Evolutionary conservation across 192 early-diverging fungal genomes (phyloP), one percentile per base, ranked within the genome.

Genomic region (Diversispora eburnea): DNA sequence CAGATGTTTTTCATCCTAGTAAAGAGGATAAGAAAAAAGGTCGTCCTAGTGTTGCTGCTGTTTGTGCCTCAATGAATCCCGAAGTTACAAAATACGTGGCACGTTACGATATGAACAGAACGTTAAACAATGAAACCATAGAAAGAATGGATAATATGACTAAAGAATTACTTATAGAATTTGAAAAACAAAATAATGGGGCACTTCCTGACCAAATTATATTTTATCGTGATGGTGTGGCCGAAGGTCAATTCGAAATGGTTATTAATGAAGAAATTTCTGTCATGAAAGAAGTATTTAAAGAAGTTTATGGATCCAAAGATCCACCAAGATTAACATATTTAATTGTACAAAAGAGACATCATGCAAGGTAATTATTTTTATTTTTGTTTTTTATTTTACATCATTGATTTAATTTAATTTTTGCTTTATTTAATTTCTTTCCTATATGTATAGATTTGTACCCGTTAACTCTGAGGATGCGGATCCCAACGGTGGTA

Each of bases 1-100:
- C 92, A 19, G 95, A 98, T 83, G 91, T 98, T 19, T 93, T 91
- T 6, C 95, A 98, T 77, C 90, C 93, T 25, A 84, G 81, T 42
- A 89, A 92, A 25, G 91, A 91, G 60, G 70, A 77, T 77, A 58
- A 9, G 74, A 62, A 33, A 9, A 57, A 39, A 22, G 52, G 17
- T 12, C 52, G 63, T 20, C 57, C 76, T n/a, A 67, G 64, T 20
- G 61, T 77, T 15, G 76, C 71, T 3, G 70, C 51, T 4, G 46
- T 77, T 9, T 49, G 45, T 19, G 91, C 84, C 0, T 85, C 84
- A 25, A 81, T 84, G 41, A 85, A 92, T 55, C 49, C 76, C 0
- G 70, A 78, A 77, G 86, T 83, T 19, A 76, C 86, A 45, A 82
- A 85, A 59, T 90, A 88, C 65, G 80, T 81, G 1, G 82, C 84